A percentile compares a stretch with the other conserved stretches of the same genome.
Conservation (phyloP, 148 eudicot species). For the Bassia scoparia region DNA sequence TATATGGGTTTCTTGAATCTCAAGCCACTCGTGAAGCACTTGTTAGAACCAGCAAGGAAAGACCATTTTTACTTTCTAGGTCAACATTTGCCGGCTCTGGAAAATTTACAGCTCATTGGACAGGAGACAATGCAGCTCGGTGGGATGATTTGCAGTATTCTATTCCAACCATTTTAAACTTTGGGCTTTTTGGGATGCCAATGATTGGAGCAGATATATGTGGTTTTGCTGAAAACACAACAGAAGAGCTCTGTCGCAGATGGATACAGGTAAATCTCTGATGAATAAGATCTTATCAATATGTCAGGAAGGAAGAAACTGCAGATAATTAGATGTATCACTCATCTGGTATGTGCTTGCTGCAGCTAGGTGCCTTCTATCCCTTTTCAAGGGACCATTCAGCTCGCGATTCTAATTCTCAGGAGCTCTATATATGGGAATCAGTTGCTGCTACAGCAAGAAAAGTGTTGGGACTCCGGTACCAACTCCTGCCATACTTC, state of each 20-base stretch:
- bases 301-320: not conserved
- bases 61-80: conserved; percentile 44
- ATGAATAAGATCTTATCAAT: not conserved
- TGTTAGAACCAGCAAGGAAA: conserved; percentile 28
- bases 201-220: conserved; percentile 61
- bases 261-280: conserved; percentile 44
- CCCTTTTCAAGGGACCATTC: conserved; percentile 60
- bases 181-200: conserved; percentile 51
- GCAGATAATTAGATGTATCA: not conserved
- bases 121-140: conserved; percentile 49
- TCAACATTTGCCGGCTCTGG: conserved; percentile 58
- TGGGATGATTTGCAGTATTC: conserved; percentile 45
- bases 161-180: conserved; percentile 39
- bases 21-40: conserved; percentile 43
- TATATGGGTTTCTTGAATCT: conserved; percentile 49
- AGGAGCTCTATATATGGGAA: conserved; percentile 54
- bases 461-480: conserved; percentile 50
- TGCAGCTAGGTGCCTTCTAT: conserved; percentile 56
- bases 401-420: conserved; percentile 18
- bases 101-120: conserved; percentile 53
- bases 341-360: not conserved
- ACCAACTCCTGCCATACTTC: conserved; percentile 48
- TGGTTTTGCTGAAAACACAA: conserved; percentile 37
- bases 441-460: conserved; percentile 46
- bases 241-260: conserved; percentile 53